Base-by-base conservation (phyloP, 805 yeast genomes). In the Dipodascopsis uninucleata region DNA sequence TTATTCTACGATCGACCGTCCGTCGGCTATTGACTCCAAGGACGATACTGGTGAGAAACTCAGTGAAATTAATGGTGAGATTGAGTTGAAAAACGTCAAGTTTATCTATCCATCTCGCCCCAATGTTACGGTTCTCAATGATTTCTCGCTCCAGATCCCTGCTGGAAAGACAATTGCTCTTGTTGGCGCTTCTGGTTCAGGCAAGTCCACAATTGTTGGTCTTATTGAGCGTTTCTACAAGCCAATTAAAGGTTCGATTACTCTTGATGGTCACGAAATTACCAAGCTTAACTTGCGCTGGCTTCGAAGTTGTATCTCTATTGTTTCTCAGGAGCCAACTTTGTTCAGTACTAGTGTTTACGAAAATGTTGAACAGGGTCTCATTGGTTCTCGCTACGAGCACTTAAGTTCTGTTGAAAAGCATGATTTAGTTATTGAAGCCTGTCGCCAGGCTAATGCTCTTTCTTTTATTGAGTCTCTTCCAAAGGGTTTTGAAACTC, bases 271-370 rank as follows among this genome's bases (percentile, higher is more conserved):
- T 8, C 83, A 80, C 51, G 95, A 89, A 59, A 77, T 90, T 36
- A 67, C 77, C 41, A 75, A 78, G 37, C 78, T 88, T 31, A 84
- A 85, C 43, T 61, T 89, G 29, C 85, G 81, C 49, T 79, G 89
- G 48, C 71, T 90, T 39, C 76, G 98, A 57, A 74, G 68, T 47
- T 72, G 77, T 34, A 77, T 90, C 45, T 96, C 97, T 37, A 86
- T 88, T 22, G 98, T 90, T 3, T 96, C 97, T 4, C 98, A 90
- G 65, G 97, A 90, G 55, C 95, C 97, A 0, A 96, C 96, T 4
- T 69, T 90, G 32, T 90, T 90, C 69, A 85, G 88, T 58, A 95
- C 85, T 44, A 73, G 93, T 1, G 87, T 90, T 37, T 65, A 78
- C 61, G 95, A 86, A 58, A 87, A 87, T 58, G 78, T 87, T 32